Percentiles rank a stretch among this genome's conserved stretches.
phyloP scores from a whole-genome alignment of 495 filamentous ascomycete genomes.

The Echria macrotheca region DNA sequence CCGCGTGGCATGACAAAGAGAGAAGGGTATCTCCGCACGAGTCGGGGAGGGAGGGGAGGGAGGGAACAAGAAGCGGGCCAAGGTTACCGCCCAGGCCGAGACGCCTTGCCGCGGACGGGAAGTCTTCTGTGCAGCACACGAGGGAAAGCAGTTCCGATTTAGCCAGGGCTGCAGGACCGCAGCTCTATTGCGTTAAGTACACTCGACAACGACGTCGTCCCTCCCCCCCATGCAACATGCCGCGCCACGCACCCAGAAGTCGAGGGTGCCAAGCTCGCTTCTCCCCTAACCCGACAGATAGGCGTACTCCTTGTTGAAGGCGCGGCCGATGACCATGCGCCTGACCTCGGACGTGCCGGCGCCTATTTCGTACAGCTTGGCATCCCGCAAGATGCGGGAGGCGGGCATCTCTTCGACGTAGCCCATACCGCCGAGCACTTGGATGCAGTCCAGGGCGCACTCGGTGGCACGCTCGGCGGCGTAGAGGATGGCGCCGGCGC shows the following conservation, averaged over 20 bases:
- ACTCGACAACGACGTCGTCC: too few species aligned
- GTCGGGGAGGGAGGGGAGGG: neutral
- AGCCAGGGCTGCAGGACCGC: conserved; percentile 4
- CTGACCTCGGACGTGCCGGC: conserved; percentile 93
- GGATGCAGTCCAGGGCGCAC: conserved; percentile 82
- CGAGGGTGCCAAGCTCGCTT: neutral
- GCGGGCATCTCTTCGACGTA: conserved; percentile 95
- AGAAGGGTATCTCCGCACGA: neutral
- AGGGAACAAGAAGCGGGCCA: neutral
- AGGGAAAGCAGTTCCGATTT: neutral
- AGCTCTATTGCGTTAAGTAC: too few species aligned
- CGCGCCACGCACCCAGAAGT: neutral
- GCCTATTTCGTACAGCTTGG: conserved; percentile 89
- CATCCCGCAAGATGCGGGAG: conserved; percentile 76
- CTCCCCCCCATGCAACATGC: neutral
- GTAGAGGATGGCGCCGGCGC: conserved; percentile 89
- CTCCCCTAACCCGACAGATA: conserved; percentile 31
- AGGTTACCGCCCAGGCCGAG: neutral
- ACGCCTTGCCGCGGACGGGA: conserved; percentile 1
- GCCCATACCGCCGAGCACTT: conserved; percentile 91
- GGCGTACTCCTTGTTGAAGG: conserved; percentile 86
- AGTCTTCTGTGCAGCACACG: conserved; percentile 4
- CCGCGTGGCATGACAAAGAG: neutral
- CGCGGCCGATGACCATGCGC: conserved; percentile 89
- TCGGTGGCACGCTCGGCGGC: conserved; percentile 92